Conservation (phyloP, 441 rosid genomes). For the Gossypium davidsonii region DNA sequence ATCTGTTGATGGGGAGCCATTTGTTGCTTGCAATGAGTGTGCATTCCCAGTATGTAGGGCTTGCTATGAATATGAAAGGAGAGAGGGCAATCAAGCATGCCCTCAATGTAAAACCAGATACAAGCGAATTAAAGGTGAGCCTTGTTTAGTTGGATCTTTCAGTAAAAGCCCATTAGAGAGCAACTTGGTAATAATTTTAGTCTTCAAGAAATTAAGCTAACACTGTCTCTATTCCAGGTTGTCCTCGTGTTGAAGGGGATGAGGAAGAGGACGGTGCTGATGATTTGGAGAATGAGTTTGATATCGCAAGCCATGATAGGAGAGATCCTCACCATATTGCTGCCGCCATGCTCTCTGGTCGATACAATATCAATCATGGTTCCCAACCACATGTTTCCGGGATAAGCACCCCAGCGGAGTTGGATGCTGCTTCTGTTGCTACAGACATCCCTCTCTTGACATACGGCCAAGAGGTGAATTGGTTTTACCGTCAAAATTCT, state of each 20-base stretch:
- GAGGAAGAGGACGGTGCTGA: conserved; percentile 75
- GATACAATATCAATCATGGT: conserved; percentile 35
- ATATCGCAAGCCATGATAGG: conserved; percentile 31
- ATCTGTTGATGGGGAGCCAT: conserved; percentile 56
- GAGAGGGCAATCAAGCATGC: conserved; percentile 78
- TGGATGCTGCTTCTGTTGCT: conserved; percentile 36
- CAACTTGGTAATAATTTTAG: neutral
- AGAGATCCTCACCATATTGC: conserved; percentile 38
- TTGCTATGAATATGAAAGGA: conserved; percentile 79
- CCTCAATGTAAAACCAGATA: conserved; percentile 82
- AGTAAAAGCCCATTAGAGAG: neutral
- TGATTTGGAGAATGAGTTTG: conserved; percentile 68
- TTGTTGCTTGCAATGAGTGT: conserved; percentile 88
- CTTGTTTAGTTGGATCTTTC: neutral
- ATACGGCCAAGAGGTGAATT: conserved; percentile 53
- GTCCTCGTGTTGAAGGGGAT: conserved; percentile 78
- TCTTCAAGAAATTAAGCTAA: neutral
- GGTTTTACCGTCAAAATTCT: neutral
- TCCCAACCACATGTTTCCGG: conserved; percentile 32
- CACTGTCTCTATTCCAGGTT: conserved; percentile 34
- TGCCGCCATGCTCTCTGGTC: conserved; percentile 43
- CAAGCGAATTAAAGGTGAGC: conserved; percentile 66
- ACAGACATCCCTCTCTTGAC: conserved; percentile 54
- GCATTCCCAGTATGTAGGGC: conserved; percentile 79
- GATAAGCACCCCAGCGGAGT: conserved; percentile 36